Conservation (phyloP, 1,284 basidiomycete genomes). For the Leccinum huronense region DNA sequence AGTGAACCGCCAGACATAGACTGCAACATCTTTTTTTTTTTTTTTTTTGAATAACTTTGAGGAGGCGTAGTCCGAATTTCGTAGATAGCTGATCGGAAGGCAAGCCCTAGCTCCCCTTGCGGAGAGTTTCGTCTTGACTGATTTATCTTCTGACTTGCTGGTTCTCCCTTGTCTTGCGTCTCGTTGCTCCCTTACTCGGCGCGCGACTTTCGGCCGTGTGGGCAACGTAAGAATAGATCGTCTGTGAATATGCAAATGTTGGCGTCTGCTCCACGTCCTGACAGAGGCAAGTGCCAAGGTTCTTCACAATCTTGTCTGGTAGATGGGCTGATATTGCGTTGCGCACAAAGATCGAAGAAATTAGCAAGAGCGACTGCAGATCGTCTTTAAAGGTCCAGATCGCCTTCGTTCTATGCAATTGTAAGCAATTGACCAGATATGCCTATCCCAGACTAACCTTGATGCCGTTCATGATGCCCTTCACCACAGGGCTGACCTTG, state of each 20-base stretch:
- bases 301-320: slow-evolving; percentile 95
- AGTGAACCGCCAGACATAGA: slow-evolving; percentile 82
- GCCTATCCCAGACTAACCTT: slow-evolving; percentile 57
- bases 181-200: slow-evolving; percentile 46
- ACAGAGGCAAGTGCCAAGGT: slow-evolving; percentile 96
- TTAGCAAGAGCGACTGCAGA: slow-evolving; percentile 85
- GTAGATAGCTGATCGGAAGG: slow-evolving; percentile 76
- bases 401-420: slow-evolving; percentile 76
- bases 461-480: slow-evolving; percentile 97
- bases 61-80: slow-evolving; percentile 73
- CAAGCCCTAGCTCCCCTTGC: slow-evolving; percentile 80
- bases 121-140: slow-evolving; percentile 56
- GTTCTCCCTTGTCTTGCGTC: slow-evolving; percentile 42
- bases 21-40: slow-evolving; percentile 82
- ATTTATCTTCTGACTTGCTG: slow-evolving; percentile 48
- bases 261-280: slow-evolving; percentile 89
- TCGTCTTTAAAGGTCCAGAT: slow-evolving; percentile 82
- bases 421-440: slow-evolving; percentile 10
- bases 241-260: slow-evolving; percentile 72
- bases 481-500: slow-evolving; percentile 95
- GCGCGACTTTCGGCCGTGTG: slow-evolving; percentile 36
- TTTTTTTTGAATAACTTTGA: slow-evolving; percentile 70
- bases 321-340: slow-evolving; percentile 58
- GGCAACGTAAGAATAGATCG: slow-evolving; percentile 74
- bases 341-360: slow-evolving; percentile 84